Percentiles rank a stretch among this genome's conserved stretches.
Evolutionary conservation across 768 basidiomycete genomes (phyloP).

Genomic region (Russula abietina): DNA sequence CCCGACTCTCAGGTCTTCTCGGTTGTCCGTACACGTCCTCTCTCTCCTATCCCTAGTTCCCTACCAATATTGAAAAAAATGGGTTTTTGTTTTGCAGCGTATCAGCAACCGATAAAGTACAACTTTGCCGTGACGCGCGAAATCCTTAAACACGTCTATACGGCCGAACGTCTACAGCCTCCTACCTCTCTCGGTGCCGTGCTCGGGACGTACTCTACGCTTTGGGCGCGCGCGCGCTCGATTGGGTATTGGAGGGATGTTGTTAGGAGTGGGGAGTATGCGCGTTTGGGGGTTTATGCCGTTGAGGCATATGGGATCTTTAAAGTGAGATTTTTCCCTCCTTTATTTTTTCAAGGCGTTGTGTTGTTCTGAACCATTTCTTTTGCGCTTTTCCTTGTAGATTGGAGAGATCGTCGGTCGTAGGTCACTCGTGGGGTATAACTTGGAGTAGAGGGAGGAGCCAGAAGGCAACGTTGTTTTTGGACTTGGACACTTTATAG

Average conservation of each 20-base stretch:
- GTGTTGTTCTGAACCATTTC: neutral
- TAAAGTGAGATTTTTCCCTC: constrained; percentile 46
- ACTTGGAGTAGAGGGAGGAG: constrained; percentile 34
- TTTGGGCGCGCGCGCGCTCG: constrained; percentile 58
- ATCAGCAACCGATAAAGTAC: constrained; percentile 72
- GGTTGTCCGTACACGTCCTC: constrained; percentile 37
- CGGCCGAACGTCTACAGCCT: constrained; percentile 53
- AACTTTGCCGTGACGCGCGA: constrained; percentile 75
- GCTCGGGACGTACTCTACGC: constrained; percentile 52
- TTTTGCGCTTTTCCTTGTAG: constrained; percentile 36
- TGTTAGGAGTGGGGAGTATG: constrained; percentile 57
- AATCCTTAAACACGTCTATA: constrained; percentile 51
- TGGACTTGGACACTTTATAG: neutral
- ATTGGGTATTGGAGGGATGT: constrained; percentile 56
- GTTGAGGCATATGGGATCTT: constrained; percentile 88
- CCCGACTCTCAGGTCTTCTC: constrained; percentile 53
- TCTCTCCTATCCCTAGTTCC: neutral
- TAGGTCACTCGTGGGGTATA: constrained; percentile 74
- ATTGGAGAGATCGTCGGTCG: constrained; percentile 86
- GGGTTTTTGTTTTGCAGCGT: constrained; percentile 39
- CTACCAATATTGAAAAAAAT: neutral
- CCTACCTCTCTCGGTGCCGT: constrained; percentile 53
- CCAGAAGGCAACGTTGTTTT: too few species aligned
- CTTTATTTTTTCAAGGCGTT: neutral
- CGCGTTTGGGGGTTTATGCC: constrained; percentile 64